phyloP scores from a whole-genome alignment of 2,329 filamentous ascomycete species.

The Aureobasidium sp. region DNA sequence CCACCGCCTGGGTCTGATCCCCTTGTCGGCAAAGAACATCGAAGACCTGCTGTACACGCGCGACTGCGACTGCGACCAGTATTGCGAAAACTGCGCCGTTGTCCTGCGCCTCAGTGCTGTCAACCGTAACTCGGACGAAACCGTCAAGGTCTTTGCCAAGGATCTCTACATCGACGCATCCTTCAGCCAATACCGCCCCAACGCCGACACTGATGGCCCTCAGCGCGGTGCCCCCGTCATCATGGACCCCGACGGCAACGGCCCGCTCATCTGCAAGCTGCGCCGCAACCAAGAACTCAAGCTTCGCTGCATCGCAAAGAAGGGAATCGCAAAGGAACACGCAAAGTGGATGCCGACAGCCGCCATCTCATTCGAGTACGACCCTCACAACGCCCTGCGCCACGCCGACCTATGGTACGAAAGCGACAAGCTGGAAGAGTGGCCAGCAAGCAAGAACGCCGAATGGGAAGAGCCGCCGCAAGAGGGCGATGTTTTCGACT shows the following conservation, averaged over 20 bases:
- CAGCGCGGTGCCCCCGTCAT: slow-evolving; percentile 65
- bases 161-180: slow-evolving; percentile 59
- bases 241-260: slow-evolving; percentile 69
- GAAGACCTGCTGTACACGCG: slow-evolving; percentile 76
- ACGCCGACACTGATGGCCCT: not conserved
- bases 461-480: slow-evolving; percentile 69
- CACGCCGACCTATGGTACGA: slow-evolving; percentile 96
- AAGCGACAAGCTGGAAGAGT: slow-evolving; percentile 70
- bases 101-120: slow-evolving; percentile 69
- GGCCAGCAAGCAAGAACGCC: slow-evolving; percentile 61
- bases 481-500: slow-evolving; percentile 83
- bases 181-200: not conserved
- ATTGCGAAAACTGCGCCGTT: slow-evolving; percentile 87
- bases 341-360: slow-evolving; percentile 94
- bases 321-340: slow-evolving; percentile 97
- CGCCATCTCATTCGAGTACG: slow-evolving; percentile 94
- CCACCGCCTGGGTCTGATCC: slow-evolving; percentile 83
- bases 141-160: slow-evolving; percentile 89
- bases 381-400: slow-evolving; percentile 89
- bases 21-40: slow-evolving; percentile 74
- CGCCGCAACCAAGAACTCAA: slow-evolving; percentile 82
- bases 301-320: slow-evolving; percentile 89
- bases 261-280: slow-evolving; percentile 82
- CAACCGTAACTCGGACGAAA: slow-evolving; percentile 64
- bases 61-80: slow-evolving; percentile 93